phyloP scores from a whole-genome alignment of 2,329 filamentous ascomycete genomes.

The Aspergillus neoniger region DNA sequence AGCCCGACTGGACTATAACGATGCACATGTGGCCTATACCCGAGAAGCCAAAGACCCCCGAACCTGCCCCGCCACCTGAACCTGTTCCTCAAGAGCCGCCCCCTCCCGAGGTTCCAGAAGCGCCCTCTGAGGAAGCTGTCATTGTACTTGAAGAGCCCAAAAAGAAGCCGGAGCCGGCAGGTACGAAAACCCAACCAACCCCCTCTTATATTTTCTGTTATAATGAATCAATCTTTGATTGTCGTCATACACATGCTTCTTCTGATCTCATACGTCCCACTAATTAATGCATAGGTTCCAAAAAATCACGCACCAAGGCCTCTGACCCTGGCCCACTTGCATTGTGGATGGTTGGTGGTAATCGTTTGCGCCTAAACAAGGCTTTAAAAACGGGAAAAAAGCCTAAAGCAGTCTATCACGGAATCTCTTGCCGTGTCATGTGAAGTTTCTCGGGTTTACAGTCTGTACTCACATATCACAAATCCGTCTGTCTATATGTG shows the following conservation, averaged over 20 bases:
- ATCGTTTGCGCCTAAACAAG: constrained; percentile 32
- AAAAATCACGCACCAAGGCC: constrained; percentile 33
- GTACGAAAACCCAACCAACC: constrained; percentile 26
- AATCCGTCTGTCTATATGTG: not conserved
- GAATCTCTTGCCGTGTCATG: constrained; percentile 33
- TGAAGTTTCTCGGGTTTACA: constrained; percentile 21
- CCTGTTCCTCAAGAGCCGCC: constrained; percentile 26
- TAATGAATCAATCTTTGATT: not conserved
- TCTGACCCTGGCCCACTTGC: constrained; percentile 41
- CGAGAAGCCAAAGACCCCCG: constrained; percentile 49
- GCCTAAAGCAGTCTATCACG: constrained; percentile 38
- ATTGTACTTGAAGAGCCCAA: constrained; percentile 29
- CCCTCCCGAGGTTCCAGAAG: constrained; percentile 22
- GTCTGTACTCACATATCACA: constrained; percentile 7
- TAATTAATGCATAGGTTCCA: constrained; percentile 25
- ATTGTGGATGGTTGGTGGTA: constrained; percentile 48
- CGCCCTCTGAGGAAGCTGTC: constrained; percentile 20
- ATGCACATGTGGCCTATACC: constrained; percentile 69
- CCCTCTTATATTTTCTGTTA: no score
- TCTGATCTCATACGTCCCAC: not conserved
- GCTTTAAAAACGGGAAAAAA: constrained; percentile 52
- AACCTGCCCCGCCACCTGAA: constrained; percentile 33
- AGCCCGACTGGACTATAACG: constrained; percentile 73
- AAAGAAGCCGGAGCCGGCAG: constrained; percentile 36
- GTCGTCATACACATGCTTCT: not conserved